Conservation (phyloP, 768 basidiomycete species). For the Chalciporus piperatus region DNA sequence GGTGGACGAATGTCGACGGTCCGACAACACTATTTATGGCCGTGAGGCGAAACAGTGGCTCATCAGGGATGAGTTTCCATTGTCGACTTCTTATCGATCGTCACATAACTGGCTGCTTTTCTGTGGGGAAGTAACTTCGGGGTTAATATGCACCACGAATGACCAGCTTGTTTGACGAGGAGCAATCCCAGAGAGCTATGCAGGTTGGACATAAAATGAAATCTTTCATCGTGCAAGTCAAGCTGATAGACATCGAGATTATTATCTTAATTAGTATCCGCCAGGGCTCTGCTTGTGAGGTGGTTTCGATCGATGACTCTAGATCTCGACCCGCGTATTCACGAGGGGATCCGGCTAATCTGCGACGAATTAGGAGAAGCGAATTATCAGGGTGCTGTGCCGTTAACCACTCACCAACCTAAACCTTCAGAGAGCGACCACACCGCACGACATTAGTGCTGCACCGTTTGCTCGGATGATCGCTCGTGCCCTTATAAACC, state of each 20-base stretch:
- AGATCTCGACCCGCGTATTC: background rate
- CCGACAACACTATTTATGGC: background rate
- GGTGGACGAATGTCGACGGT: background rate
- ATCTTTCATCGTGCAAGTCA: no score
- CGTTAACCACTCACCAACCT: background rate
- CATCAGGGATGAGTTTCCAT: no score
- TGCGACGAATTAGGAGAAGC: background rate
- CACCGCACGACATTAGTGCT: background rate
- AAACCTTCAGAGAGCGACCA: background rate
- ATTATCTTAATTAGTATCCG: no score
- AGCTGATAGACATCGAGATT: no score
- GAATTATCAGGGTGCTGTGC: background rate
- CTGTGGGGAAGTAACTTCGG: no score
- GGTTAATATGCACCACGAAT: no score
- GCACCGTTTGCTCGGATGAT: background rate
- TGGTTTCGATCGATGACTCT: background rate
- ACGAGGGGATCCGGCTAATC: background rate
- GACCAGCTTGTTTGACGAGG: no score
- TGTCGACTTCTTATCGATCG: no score
- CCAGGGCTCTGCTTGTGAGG: no score
- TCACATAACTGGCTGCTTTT: no score
- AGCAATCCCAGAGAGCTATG: no score
- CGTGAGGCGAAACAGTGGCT: background rate
- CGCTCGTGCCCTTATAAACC: background rate
- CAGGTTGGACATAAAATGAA: no score